Conservation (phyloP, 1,284 basidiomycete genomes). For the Marasmius oreades region DNA sequence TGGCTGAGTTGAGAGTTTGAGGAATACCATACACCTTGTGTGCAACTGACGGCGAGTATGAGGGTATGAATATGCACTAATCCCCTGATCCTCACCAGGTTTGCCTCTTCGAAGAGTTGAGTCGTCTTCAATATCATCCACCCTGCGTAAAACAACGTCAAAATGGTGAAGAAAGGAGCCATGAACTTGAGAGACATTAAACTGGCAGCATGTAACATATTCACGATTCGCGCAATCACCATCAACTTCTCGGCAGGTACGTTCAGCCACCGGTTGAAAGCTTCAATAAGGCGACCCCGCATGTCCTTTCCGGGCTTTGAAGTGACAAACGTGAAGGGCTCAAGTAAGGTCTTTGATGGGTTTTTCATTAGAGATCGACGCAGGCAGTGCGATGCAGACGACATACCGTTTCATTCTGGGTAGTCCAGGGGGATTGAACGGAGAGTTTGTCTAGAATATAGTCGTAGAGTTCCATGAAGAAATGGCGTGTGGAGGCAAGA, state of each 20-base stretch:
- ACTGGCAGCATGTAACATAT: constrained; percentile 94
- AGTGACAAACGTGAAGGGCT: constrained; percentile 88
- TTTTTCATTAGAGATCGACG: not conserved
- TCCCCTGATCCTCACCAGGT: constrained; percentile 66
- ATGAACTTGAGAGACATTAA: constrained; percentile 61
- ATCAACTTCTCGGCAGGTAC: constrained; percentile 73
- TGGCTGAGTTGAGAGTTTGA: constrained; percentile 97
- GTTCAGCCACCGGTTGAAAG: constrained; percentile 92
- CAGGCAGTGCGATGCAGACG: not conserved
- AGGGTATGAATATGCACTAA: too few species aligned
- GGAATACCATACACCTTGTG: constrained; percentile 96
- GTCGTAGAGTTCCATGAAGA: constrained; percentile 18
- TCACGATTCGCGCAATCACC: constrained; percentile 78
- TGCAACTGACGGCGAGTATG: too few species aligned
- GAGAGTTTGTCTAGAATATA: constrained; percentile 26
- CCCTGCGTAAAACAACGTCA: constrained; percentile 40
- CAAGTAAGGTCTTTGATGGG: constrained; percentile 59
- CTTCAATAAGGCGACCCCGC: constrained; percentile 84
- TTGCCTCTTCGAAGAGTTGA: constrained; percentile 86
- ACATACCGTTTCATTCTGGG: constrained; percentile 24
- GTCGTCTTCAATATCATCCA: constrained; percentile 98
- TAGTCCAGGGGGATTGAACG: constrained; percentile 22
- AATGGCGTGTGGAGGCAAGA: not conserved
- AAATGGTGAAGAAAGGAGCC: constrained; percentile 10
- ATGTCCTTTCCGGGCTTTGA: constrained; percentile 93